A percentile compares a stretch with the other conserved stretches of the same genome.
Evolutionary conservation across 495 filamentous ascomycete genomes (phyloP).

Genomic region (Talaromyces proteolyticus): DNA sequence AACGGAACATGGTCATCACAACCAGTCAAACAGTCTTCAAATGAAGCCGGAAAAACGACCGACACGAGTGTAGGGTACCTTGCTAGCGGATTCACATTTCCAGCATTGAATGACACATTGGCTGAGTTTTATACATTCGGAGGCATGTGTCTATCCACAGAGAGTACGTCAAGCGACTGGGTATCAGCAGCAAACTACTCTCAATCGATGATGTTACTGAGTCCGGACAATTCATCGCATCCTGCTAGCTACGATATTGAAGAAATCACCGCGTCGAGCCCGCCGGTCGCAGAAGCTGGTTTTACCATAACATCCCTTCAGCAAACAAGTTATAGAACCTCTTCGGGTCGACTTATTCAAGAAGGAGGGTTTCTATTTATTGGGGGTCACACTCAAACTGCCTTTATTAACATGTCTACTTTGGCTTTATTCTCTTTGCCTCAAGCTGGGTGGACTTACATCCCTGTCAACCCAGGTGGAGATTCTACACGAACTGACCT

Average conservation of each 20-base stretch:
- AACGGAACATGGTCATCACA: slow-evolving; percentile 52
- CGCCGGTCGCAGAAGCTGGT: slow-evolving; percentile 78
- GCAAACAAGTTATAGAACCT: slow-evolving; percentile 54
- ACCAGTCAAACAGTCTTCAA: slow-evolving; percentile 14
- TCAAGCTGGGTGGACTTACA: slow-evolving; percentile 79
- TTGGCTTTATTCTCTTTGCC: slow-evolving; percentile 83
- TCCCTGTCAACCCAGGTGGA: slow-evolving; percentile 49
- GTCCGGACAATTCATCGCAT: slow-evolving; percentile 14
- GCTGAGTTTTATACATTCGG: slow-evolving; percentile 69
- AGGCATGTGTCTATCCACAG: slow-evolving; percentile 72
- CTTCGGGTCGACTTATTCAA: slow-evolving; percentile 46
- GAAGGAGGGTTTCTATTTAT: slow-evolving; percentile 75
- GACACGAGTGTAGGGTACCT: slow-evolving; percentile 49
- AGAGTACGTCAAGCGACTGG: slow-evolving; percentile 40
- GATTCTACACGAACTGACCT: slow-evolving; percentile 38
- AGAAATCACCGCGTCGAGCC: slow-evolving; percentile 39
- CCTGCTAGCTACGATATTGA: slow-evolving; percentile 27
- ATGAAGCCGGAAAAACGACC: slow-evolving; percentile 23
- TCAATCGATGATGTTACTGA: slow-evolving; percentile 60
- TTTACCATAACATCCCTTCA: slow-evolving; percentile 71
- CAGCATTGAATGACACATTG: slow-evolving; percentile 43
- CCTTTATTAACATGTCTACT: slow-evolving; percentile 91
- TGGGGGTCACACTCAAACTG: slow-evolving; percentile 76
- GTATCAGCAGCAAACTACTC: slow-evolving; percentile 68
- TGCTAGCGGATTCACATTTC: slow-evolving; percentile 61